Conservation (phyloP, 805 yeast genomes). For the Nakazawaea ishiwadae region DNA sequence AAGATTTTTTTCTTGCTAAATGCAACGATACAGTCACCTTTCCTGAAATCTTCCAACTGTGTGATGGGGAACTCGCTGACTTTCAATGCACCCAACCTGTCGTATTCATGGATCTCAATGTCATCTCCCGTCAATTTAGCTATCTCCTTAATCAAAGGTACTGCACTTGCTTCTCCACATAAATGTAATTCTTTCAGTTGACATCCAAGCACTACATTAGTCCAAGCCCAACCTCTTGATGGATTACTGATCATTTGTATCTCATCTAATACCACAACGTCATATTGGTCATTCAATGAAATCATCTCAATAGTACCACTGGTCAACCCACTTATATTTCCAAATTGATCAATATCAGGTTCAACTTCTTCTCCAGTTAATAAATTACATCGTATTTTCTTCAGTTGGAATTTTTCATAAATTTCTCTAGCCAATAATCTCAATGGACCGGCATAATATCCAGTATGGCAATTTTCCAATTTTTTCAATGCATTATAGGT, state of each 20-base stretch:
- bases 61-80: constrained; percentile 40
- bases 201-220: constrained; percentile 83
- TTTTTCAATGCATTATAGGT: constrained; percentile 77
- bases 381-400: constrained; percentile 71
- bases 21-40: constrained; percentile 88
- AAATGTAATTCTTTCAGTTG: constrained; percentile 81
- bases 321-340: constrained; percentile 68
- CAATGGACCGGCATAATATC: constrained; percentile 93
- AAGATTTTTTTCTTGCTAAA: constrained; percentile 75
- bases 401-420: constrained; percentile 69
- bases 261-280: constrained; percentile 90
- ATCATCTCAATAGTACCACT: constrained; percentile 95
- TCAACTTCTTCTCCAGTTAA: constrained; percentile 95
- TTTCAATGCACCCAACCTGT: constrained; percentile 68
- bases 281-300: constrained; percentile 61
- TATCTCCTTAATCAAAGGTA: constrained; percentile 58
- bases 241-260: constrained; percentile 90
- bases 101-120: constrained; percentile 62
- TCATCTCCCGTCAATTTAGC: constrained; percentile 75
- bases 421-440: constrained; percentile 88
- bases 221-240: constrained; percentile 90
- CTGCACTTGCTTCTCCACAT: constrained; percentile 89
- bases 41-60: constrained; percentile 35
- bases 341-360: constrained; percentile 61
- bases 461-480: constrained; percentile 60